Percentiles rank a stretch among this genome's conserved stretches.
Evolutionary conservation across 169 alveolate genomes (phyloP).

Genomic region (Cardiosporidium cionae): DNA sequence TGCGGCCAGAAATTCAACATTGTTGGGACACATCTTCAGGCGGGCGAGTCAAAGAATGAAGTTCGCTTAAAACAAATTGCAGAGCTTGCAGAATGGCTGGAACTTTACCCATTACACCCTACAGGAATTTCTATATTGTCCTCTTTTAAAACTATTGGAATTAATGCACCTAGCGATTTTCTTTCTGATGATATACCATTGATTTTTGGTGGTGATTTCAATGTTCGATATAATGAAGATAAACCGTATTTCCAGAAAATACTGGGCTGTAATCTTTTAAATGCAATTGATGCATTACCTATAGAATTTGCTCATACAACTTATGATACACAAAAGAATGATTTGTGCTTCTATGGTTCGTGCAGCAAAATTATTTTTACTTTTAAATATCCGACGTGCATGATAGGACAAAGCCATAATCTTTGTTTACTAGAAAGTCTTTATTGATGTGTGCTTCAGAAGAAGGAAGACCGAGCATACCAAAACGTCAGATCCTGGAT

Average conservation of each 20-base stretch:
- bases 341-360: conserved; percentile 27
- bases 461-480: conserved; percentile 12
- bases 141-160: conserved; percentile 34
- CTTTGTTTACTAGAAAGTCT: neutral
- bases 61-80: conserved; percentile 45
- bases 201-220: conserved; percentile 53
- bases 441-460: conserved; percentile 6
- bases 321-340: conserved; percentile 32
- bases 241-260: conserved; percentile 15
- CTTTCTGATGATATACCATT: conserved; percentile 40
- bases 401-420: neutral
- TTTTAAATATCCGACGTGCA: too few relatives aligned
- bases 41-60: conserved; percentile 38
- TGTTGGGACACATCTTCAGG: conserved; percentile 69
- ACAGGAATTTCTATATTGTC: conserved; percentile 34
- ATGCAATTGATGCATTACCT: conserved; percentile 12
- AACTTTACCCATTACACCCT: conserved; percentile 34
- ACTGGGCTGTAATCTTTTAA: conserved; percentile 21
- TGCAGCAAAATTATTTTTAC: neutral
- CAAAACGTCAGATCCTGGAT: conserved; percentile 25
- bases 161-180: conserved; percentile 25
- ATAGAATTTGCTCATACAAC: conserved; percentile 18
- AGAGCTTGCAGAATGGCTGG: conserved; percentile 60
- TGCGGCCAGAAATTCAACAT: conserved; percentile 46
- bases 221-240: conserved; percentile 38